phyloP scores from a whole-genome alignment of 2,329 filamentous ascomycete species.

The Emmonsiellopsis sp. region DNA sequence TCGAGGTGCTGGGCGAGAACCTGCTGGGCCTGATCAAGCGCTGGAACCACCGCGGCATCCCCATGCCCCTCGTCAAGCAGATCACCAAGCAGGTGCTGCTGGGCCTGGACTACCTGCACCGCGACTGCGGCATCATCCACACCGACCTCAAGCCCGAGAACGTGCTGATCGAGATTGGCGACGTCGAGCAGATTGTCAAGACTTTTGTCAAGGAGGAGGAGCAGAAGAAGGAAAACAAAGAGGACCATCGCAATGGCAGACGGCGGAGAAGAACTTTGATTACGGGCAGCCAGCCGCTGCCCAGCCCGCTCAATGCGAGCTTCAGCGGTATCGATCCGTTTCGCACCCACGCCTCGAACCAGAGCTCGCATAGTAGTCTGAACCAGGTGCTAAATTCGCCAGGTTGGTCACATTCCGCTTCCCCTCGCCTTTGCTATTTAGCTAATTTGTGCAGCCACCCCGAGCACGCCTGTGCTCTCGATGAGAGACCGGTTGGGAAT shows the following conservation, averaged over 20 bases:
- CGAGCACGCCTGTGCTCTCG: constrained; percentile 39
- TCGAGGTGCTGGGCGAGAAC: constrained; percentile 95
- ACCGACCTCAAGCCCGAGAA: constrained; percentile 97
- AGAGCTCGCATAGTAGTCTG: constrained; percentile 63
- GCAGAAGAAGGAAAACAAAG: constrained; percentile 60
- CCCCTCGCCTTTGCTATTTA: neutral
- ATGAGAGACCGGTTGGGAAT: constrained; percentile 52
- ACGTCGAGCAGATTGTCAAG: constrained; percentile 97
- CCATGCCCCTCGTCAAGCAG: constrained; percentile 93
- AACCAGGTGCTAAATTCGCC: constrained; percentile 68
- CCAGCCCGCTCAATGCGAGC: constrained; percentile 84
- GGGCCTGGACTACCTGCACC: constrained; percentile 89
- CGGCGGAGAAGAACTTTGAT: constrained; percentile 86
- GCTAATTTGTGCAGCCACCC: constrained; percentile 34
- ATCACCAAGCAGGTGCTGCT: constrained; percentile 97
- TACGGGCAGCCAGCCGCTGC: constrained; percentile 91
- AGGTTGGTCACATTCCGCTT: constrained; percentile 42
- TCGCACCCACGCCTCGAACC: constrained; percentile 49
- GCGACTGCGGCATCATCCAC: constrained; percentile 98
- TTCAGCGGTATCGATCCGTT: constrained; percentile 71
- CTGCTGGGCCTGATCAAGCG: constrained; percentile 90
- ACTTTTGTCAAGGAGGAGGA: constrained; percentile 80
- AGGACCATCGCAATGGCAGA: constrained; percentile 85
- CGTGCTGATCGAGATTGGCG: constrained; percentile 95
- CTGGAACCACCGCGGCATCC: constrained; percentile 96